Evolutionary conservation across 306 rosid species (phyloP).

Genomic region (Vigna hirtella): DNA sequence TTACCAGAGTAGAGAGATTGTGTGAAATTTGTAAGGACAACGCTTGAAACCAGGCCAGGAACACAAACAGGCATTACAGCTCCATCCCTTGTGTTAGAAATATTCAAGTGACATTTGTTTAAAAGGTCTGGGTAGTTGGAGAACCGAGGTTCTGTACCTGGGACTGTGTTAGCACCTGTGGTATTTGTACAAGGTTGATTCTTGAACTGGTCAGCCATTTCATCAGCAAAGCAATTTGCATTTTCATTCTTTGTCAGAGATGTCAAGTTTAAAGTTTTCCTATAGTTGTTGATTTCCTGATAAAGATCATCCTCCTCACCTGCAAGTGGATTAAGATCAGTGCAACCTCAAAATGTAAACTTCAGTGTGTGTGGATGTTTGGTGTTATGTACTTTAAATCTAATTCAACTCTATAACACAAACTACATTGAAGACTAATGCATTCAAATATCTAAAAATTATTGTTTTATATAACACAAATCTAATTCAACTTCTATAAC

Average conservation of each 20-base stretch:
- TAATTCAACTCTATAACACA: too few relatives aligned
- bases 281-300: constrained; percentile 72
- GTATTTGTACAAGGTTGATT: constrained; percentile 83
- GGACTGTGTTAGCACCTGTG: constrained; percentile 87
- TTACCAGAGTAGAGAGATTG: constrained; percentile 68
- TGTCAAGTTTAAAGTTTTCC: constrained; percentile 68
- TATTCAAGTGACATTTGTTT: constrained; percentile 76
- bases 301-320: constrained; percentile 77
- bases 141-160: constrained; percentile 84
- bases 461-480: too few relatives aligned
- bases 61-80: constrained; percentile 79
- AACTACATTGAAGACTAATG: too few relatives aligned
- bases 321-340: constrained; percentile 44
- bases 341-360: constrained; percentile 32
- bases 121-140: constrained; percentile 67
- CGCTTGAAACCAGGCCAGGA: constrained; percentile 65
- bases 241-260: constrained; percentile 65
- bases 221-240: constrained; percentile 81
- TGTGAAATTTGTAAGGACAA: constrained; percentile 85
- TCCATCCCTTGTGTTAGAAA: constrained; percentile 89
- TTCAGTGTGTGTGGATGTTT: not conserved
- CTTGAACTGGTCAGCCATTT: constrained; percentile 81
- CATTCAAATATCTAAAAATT: too few relatives aligned
- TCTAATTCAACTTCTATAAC: too few relatives aligned
- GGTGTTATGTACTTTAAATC: too few relatives aligned